Evolutionary conservation across 345 rosid genomes (phyloP).

Genomic region (Abelmoschus esculentus): DNA sequence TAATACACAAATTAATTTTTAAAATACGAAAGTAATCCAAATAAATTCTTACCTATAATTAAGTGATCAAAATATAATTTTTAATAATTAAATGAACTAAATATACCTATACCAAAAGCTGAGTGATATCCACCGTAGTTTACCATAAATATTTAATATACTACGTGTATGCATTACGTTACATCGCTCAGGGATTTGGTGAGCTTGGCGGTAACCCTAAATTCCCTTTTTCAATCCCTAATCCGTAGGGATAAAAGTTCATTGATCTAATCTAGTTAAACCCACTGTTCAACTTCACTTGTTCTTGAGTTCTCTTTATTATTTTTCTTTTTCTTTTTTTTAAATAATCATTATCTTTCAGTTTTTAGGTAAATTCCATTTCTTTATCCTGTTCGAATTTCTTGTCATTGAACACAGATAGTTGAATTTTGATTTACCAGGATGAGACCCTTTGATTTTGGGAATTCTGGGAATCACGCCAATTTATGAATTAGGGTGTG

Average conservation of each 20-base stretch:
- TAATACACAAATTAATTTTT: too few species aligned
- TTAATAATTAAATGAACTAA: too few species aligned
- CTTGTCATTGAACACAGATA: not conserved
- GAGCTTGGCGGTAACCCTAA: not conserved
- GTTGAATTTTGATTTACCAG: not conserved
- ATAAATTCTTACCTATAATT: too few species aligned
- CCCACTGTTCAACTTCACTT: not conserved
- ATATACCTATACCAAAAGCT: too few species aligned
- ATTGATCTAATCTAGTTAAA: not conserved
- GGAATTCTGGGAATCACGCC: not conserved
- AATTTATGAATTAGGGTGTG: not conserved
- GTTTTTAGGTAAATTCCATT: not conserved
- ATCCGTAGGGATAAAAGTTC: not conserved
- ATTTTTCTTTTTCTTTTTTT: not conserved
- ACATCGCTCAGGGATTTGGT: not conserved
- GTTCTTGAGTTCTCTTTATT: not conserved
- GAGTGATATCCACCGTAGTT: too few species aligned
- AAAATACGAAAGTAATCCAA: too few species aligned
- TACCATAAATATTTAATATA: not conserved
- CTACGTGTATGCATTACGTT: not conserved
- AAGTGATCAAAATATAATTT: too few species aligned
- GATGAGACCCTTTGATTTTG: not conserved
- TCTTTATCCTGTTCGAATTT: not conserved
- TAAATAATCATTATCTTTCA: not conserved
- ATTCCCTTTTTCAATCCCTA: not conserved